Conservation (phyloP, 306 rosid genomes). For the Amphicarpaea edgeworthii region DNA sequence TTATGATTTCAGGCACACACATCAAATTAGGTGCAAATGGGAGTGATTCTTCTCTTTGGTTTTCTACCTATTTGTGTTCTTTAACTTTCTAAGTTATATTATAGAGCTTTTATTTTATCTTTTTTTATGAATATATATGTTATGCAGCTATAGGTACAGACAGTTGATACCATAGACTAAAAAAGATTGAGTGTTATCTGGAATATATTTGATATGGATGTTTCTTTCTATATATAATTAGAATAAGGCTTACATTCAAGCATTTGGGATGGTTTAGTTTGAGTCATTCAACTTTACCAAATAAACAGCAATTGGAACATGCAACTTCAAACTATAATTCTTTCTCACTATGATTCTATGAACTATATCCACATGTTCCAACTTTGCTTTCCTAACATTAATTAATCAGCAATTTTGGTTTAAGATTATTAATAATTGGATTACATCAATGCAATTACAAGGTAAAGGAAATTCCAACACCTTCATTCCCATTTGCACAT, state of each 20-base stretch:
- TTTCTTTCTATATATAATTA: neutral
- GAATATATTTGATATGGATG: neutral
- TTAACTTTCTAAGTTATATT: neutral
- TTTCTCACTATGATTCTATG: too few species aligned
- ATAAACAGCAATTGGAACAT: neutral
- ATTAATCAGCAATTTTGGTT: too few species aligned
- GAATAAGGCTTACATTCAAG: neutral
- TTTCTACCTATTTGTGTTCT: too few species aligned
- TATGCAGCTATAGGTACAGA: neutral
- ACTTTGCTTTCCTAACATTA: too few species aligned
- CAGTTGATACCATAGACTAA: neutral
- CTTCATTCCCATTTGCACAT: conserved; percentile 61
- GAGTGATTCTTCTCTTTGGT: too few species aligned
- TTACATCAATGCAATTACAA: too few species aligned
- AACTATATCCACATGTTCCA: neutral
- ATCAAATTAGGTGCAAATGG: too few species aligned
- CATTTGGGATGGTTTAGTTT: neutral
- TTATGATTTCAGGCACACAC: too few species aligned
- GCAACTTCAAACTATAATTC: neutral
- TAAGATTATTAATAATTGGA: too few species aligned
- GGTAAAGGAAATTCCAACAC: too few species aligned
- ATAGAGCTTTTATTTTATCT: neutral
- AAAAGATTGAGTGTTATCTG: too few species aligned
- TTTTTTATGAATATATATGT: neutral
- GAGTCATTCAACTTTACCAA: neutral